phyloP scores from a whole-genome alignment of 202 grass and related monocot genomes.

The Setaria italica region DNA sequence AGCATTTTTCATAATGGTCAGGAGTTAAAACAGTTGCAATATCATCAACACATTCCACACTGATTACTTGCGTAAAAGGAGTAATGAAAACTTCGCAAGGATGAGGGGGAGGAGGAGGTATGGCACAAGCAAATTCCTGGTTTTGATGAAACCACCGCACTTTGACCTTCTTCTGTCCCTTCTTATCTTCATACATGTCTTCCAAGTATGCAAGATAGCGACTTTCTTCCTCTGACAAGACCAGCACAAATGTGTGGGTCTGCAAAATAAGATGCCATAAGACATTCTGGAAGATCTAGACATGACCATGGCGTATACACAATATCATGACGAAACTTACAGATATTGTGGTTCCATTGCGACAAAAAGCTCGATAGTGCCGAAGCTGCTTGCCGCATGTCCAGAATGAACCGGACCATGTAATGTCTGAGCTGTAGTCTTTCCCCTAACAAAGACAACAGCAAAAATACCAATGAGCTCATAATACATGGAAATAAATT shows the following conservation, averaged over 20 bases:
- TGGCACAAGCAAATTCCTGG: conserved; percentile 87
- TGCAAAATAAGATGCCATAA: conserved; percentile 47
- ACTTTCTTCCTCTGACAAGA: conserved; percentile 92
- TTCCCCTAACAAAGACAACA: conserved; percentile 64
- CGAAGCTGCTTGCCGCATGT: conserved; percentile 87
- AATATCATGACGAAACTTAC: conserved; percentile 57
- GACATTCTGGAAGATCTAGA: background rate
- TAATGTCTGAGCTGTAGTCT: conserved; percentile 71
- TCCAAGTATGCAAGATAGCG: conserved; percentile 97
- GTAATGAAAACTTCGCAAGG: conserved; percentile 98
- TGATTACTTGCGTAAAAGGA: conserved; percentile 97
- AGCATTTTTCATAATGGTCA: conserved; percentile 79
- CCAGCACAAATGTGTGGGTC: conserved; percentile 87
- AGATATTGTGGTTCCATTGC: conserved; percentile 78
- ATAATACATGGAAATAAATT: conserved; percentile 28
- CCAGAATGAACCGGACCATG: conserved; percentile 91
- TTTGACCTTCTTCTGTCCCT: conserved; percentile 98
- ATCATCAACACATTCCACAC: conserved; percentile 97
- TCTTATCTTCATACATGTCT: conserved; percentile 99
- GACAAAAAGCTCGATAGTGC: conserved; percentile 88
- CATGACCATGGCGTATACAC: background rate
- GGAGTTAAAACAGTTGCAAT: conserved; percentile 89
- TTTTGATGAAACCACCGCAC: conserved; percentile 99
- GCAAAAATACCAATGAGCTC: conserved; percentile 16
- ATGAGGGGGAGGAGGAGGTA: conserved; percentile 92